Conservation (phyloP, 2,329 filamentous ascomycete species). For the Macrophomina pseudophaseolina region DNA sequence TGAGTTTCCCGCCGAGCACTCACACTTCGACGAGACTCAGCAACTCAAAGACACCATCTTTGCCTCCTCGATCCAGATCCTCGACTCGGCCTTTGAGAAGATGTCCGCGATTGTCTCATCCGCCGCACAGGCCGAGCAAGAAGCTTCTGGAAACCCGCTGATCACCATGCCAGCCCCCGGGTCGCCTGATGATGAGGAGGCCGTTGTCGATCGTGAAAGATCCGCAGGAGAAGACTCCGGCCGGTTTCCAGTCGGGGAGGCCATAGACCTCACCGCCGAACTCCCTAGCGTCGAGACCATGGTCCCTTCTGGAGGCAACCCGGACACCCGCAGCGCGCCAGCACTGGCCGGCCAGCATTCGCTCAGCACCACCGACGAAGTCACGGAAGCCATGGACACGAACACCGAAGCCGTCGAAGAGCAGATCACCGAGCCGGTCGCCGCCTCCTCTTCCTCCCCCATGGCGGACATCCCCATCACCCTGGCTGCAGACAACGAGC, state of each 20-base stretch:
- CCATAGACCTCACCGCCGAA: too few species aligned
- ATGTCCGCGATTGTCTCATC: not conserved
- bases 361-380: too few species aligned
- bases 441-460: not conserved
- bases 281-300: too few species aligned
- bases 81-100: constrained; percentile 3
- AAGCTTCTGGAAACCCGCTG: not conserved
- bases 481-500: not conserved
- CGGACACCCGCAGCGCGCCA: too few species aligned
- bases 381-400: too few species aligned
- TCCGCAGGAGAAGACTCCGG: not conserved
- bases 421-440: not conserved
- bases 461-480: not conserved
- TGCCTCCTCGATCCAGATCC: not conserved
- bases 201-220: not conserved
- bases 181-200: not conserved
- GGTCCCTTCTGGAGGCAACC: too few species aligned
- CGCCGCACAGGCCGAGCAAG: not conserved
- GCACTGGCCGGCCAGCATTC: too few species aligned
- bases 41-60: not conserved
- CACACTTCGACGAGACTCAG: too few species aligned
- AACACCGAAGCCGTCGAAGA: too few species aligned
- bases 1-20: not conserved
- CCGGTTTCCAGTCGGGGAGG: too few species aligned
- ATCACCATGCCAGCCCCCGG: not conserved